phyloP scores from a whole-genome alignment of 345 rosid genomes.

The Angophora floribunda region DNA sequence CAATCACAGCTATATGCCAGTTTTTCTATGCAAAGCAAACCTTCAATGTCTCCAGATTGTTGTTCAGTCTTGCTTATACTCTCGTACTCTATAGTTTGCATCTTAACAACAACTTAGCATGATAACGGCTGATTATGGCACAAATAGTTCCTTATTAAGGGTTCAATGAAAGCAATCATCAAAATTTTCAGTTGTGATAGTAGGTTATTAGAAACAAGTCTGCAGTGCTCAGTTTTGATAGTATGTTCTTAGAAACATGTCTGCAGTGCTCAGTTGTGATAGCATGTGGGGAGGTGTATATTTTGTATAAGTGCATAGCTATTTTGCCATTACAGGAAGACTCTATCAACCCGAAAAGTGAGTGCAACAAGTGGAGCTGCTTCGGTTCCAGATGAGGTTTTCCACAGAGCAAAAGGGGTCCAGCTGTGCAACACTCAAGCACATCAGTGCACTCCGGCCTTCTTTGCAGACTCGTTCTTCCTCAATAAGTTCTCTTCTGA shows the following conservation, averaged over 20 bases:
- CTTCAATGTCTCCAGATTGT: neutral
- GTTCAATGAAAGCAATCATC: neutral
- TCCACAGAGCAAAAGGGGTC: conserved; percentile 85
- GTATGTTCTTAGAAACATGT: neutral
- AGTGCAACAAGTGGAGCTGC: conserved; percentile 89
- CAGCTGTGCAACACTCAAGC: conserved; percentile 96
- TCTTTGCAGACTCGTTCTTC: conserved; percentile 86
- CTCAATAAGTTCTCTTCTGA: conserved; percentile 88
- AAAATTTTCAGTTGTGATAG: neutral
- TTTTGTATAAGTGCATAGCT: neutral
- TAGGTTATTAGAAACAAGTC: neutral
- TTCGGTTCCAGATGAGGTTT: conserved; percentile 90
- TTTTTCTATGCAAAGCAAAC: neutral
- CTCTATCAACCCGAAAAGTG: conserved; percentile 70
- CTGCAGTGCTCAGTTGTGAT: neutral
- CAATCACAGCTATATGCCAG: neutral
- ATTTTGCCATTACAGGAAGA: conserved; percentile 44
- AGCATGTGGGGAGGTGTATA: neutral
- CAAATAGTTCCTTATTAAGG: neutral
- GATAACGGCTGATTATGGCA: neutral
- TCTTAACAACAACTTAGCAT: neutral
- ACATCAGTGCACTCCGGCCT: conserved; percentile 80
- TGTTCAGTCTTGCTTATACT: neutral
- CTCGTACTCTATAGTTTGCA: neutral
- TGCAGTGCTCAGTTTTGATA: neutral